These are phyloP conservation scores for Umbellularia californica DNA, from an alignment of 164 flowering plant species.

Conservation along the genomic window DNA sequence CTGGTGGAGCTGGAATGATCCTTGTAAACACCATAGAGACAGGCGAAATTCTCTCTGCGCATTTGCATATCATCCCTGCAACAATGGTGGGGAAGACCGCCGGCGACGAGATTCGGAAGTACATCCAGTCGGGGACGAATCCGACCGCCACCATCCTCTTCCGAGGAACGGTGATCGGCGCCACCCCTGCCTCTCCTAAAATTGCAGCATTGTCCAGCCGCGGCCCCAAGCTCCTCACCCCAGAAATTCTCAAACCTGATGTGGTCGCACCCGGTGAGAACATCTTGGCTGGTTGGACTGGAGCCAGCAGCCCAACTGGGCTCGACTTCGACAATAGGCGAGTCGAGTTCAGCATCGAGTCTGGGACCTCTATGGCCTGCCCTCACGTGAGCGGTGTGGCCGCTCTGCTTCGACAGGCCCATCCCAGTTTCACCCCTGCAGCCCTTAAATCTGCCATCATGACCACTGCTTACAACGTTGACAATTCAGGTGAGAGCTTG, in stretches of 20 bases:
- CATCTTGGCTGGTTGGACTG: constrained; percentile 92
- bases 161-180: constrained; percentile 65
- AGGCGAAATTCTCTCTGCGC: constrained; percentile 77
- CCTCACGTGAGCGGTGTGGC: constrained; percentile 93
- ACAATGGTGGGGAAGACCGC: constrained; percentile 66
- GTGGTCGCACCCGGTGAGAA: constrained; percentile 92
- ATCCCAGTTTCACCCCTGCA: constrained; percentile 73
- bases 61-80: constrained; percentile 72
- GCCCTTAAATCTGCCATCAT: constrained; percentile 82
- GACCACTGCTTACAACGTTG: constrained; percentile 69
- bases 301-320: constrained; percentile 53
- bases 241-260: constrained; percentile 91
- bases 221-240: constrained; percentile 65
- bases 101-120: constrained; percentile 48
- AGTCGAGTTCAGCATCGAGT: constrained; percentile 75
- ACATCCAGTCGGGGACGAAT: constrained; percentile 23
- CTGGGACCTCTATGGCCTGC: constrained; percentile 96
- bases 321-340: constrained; percentile 72
- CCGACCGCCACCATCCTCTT: constrained; percentile 70
- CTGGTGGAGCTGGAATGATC: constrained; percentile 86
- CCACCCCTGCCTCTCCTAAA: constrained; percentile 61
- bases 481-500: constrained; percentile 49
- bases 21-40: constrained; percentile 46
- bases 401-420: constrained; percentile 64
- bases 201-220: constrained; percentile 91